Base-by-base conservation (phyloP, 1,284 basidiomycete genomes). In the Ceratobasidium papillatum region DNA sequence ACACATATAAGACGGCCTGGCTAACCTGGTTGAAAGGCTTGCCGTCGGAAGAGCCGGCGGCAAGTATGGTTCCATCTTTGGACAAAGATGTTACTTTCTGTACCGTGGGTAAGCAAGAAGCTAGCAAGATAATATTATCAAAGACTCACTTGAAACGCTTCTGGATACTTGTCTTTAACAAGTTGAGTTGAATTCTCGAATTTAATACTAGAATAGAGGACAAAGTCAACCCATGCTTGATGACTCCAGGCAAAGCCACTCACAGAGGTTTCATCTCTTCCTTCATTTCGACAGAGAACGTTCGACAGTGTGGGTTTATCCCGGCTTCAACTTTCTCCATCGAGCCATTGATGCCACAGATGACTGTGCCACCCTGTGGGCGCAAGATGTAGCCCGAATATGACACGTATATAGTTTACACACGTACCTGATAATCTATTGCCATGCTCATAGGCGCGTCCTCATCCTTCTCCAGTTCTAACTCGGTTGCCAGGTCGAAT, bases 401-500 rank as follows among this genome's bases (percentile, higher is more conserved):
- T 58, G 73, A 38, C 47, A 59, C 54, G 62, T 68, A 76, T 61
- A 34, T 61, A 1, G 52, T 14, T n/a, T 36, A 47, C 58, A 25
- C 12, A 68, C 82, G 78, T 80, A 93, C 94, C 81, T 88, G 82
- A 17, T 84, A 83, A 80, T 93, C 85, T 9, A 90, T 87, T 14
- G 91, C 91, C 86, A 98, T 91, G 80, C 95, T 96, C 94, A 96
- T 98, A 12, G 96, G 95, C 8, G 92, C 93, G 82, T 98, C 96
- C 80, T 96, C 95, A 41, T 90, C 92, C 64, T 84, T 87, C 74
- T 89, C 90, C 11, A 98, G 86, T 78, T 93, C 88, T 59, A 90
- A 84, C 81, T 97, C 94, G 76, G 88, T 82, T 12, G 90, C 79
- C 1, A 90, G 84, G 56, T 88, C 84, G 25, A 97, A 82, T 25